Conservation (phyloP, 2,329 filamentous ascomycete genomes). For the Thielaviopsis euricoi region DNA sequence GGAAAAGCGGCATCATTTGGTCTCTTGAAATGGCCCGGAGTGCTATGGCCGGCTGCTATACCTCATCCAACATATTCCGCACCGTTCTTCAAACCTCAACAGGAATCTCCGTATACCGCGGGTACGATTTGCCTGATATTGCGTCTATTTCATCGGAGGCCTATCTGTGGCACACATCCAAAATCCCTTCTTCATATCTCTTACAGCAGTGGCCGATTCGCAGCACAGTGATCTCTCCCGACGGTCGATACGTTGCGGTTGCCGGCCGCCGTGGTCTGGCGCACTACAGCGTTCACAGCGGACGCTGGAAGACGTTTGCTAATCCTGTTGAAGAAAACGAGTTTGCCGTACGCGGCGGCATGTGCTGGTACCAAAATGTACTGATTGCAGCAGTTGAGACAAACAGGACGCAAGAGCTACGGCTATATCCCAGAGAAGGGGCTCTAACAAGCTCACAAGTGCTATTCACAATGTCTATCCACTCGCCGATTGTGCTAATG, state of each 20-base stretch:
- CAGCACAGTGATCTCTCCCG: constrained; percentile 71
- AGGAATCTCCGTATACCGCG: constrained; percentile 80
- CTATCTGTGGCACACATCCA: constrained; percentile 86
- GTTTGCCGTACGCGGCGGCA: constrained; percentile 82
- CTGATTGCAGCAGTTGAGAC: constrained; percentile 86
- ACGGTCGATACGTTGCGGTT: constrained; percentile 89
- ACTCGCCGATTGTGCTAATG: constrained; percentile 76
- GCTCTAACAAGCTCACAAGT: constrained; percentile 56
- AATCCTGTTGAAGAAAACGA: constrained; percentile 70
- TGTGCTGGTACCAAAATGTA: constrained; percentile 98
- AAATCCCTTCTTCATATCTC: constrained; percentile 71
- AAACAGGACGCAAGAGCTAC: constrained; percentile 64
- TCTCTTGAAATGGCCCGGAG: constrained; percentile 84
- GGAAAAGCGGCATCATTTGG: constrained; percentile 66
- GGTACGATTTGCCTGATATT: constrained; percentile 79
- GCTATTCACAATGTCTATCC: constrained; percentile 61
- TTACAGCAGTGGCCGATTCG: constrained; percentile 88
- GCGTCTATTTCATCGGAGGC: constrained; percentile 85
- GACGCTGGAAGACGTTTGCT: constrained; percentile 87
- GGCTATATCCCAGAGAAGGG: constrained; percentile 82
- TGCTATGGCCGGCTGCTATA: constrained; percentile 83
- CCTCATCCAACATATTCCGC: constrained; percentile 74
- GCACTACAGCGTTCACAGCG: constrained; percentile 89
- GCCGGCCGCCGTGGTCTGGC: constrained; percentile 83
- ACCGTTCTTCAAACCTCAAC: constrained; percentile 79